phyloP scores from a whole-genome alignment of 169 alveolate species.

The Babesia caballi region DNA sequence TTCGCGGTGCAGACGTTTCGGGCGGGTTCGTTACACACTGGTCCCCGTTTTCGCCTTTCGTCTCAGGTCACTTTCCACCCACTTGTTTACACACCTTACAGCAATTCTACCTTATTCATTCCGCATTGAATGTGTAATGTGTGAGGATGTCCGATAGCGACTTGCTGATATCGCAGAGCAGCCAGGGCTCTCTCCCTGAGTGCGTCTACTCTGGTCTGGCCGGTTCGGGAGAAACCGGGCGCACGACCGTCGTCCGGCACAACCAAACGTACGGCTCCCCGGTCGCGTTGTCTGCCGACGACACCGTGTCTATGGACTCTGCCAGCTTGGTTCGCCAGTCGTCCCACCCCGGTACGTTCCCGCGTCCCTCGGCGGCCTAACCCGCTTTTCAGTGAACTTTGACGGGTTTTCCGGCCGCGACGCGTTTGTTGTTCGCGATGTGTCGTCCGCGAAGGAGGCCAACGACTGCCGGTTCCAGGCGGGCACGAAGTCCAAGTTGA shows the following conservation, averaged over 20 bases:
- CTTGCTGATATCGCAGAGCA: slow-evolving; percentile 36
- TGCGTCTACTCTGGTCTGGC: slow-evolving; percentile 4
- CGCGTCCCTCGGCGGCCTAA: background rate
- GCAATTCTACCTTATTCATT: background rate
- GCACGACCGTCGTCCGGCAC: background rate
- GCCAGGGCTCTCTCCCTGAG: slow-evolving; percentile 23
- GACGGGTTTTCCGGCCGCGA: slow-evolving; percentile 15
- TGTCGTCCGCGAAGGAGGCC: slow-evolving; percentile 39
- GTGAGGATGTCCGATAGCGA: slow-evolving; percentile 39
- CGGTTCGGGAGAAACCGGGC: background rate
- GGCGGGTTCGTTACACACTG: slow-evolving; percentile 19
- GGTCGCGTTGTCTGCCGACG: background rate
- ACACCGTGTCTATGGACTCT: background rate
- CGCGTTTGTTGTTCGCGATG: slow-evolving; percentile 2
- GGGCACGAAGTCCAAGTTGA: slow-evolving; percentile 54
- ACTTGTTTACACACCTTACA: background rate
- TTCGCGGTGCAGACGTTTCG: slow-evolving; percentile 7
- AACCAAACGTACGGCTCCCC: background rate
- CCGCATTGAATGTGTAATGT: no score
- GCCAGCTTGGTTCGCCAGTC: background rate
- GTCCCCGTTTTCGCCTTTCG: background rate
- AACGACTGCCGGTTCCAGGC: slow-evolving; percentile 44
- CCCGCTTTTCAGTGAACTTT: background rate
- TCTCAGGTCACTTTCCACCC: background rate
- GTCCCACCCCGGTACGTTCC: slow-evolving; percentile 17